phyloP scores from a whole-genome alignment of 805 yeast species.

The Saccharomyces mikatae region DNA sequence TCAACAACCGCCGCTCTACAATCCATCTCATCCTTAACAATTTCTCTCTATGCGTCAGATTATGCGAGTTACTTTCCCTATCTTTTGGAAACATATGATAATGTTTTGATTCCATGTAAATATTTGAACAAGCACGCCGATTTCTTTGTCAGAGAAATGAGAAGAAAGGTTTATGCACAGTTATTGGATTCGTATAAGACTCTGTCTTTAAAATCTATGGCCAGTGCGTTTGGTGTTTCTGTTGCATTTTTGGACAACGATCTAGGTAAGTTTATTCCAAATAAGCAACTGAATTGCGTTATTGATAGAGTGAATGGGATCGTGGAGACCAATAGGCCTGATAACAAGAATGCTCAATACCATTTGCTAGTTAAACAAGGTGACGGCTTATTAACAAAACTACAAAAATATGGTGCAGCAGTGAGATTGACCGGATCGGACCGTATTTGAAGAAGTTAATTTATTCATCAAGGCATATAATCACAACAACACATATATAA shows the following conservation, averaged over 20 bases:
- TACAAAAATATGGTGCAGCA: slow-evolving; percentile 96
- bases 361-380: slow-evolving; percentile 85
- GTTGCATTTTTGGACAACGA: slow-evolving; percentile 82
- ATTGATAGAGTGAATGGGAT: slow-evolving; percentile 93
- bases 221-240: slow-evolving; percentile 83
- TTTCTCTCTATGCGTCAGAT: slow-evolving; percentile 82
- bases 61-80: slow-evolving; percentile 71
- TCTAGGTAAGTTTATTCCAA: slow-evolving; percentile 83
- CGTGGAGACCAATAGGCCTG: slow-evolving; percentile 92
- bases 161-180: slow-evolving; percentile 92
- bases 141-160: slow-evolving; percentile 82
- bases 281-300: slow-evolving; percentile 87
- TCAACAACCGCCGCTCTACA: slow-evolving; percentile 64
- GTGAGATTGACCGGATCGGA: slow-evolving; percentile 93
- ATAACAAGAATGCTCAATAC: slow-evolving; percentile 90
- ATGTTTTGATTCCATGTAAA: slow-evolving; percentile 53
- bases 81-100: slow-evolving; percentile 68
- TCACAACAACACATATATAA: neutral
- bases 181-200: slow-evolving; percentile 90
- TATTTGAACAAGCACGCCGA: slow-evolving; percentile 72
- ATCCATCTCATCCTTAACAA: slow-evolving; percentile 76
- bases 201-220: slow-evolving; percentile 85
- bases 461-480: neutral
- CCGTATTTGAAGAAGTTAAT: slow-evolving; percentile 32
- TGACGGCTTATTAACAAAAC: slow-evolving; percentile 81